Evolutionary conservation across 208 protist genomes (phyloP).

Genomic region (Acanthamoeba quina): DNA sequence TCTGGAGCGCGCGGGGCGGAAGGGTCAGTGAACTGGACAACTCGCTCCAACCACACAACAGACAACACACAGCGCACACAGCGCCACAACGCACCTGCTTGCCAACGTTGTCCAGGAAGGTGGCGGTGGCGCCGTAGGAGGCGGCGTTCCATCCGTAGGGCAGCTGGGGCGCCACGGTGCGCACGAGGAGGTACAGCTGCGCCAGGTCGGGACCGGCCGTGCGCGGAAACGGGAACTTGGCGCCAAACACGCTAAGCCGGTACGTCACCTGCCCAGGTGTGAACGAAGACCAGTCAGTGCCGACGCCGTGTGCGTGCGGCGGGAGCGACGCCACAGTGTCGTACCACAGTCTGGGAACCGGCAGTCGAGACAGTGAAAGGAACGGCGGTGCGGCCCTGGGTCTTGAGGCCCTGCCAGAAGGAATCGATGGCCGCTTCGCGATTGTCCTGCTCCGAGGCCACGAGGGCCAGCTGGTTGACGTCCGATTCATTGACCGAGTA

Average conservation of each 20-base stretch:
- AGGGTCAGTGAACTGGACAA: neutral
- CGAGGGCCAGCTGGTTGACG: conserved; percentile 15
- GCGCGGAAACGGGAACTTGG: conserved; percentile 16
- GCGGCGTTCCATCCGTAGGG: conserved; percentile 24
- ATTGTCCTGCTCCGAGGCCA: neutral
- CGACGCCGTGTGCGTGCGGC: too few relatives aligned
- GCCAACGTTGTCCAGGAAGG: neutral
- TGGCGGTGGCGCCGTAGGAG: neutral
- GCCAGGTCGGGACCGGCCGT: neutral
- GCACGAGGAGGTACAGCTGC: neutral
- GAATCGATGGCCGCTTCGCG: neutral
- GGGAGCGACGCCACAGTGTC: neutral
- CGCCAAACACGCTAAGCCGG: neutral
- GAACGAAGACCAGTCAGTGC: too few relatives aligned
- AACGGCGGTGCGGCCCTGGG: neutral
- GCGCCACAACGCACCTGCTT: neutral
- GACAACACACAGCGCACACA: too few relatives aligned
- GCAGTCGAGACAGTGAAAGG: neutral
- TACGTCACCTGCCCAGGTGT: neutral
- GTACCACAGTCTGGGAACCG: neutral
- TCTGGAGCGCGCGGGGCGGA: neutral
- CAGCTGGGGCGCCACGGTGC: neutral
- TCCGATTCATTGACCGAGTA: neutral
- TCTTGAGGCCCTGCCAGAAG: conserved; percentile 7
- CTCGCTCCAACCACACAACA: too few relatives aligned